Base-by-base conservation (phyloP, 768 basidiomycete genomes). In the Paxillus ammoniavirescens region DNA sequence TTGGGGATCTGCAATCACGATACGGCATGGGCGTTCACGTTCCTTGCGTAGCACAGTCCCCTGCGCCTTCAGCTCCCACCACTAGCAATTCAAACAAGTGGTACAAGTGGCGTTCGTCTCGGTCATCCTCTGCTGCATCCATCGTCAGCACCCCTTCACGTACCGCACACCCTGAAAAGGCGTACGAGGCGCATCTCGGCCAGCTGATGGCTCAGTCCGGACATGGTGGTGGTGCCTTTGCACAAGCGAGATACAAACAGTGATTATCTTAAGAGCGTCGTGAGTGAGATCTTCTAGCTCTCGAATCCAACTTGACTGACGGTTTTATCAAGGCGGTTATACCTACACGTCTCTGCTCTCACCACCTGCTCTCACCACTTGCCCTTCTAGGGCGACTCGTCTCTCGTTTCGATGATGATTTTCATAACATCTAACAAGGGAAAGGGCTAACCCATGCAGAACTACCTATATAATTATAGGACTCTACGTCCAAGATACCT, bases 11-110 rank as follows among this genome's bases (percentile, higher is more conserved):
- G 21, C 65, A 65, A 31, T 33, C 31, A 8, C 54, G 49, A 38
- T 65, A 67, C 26, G 65, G 65, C 9, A 10, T 62, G 1, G 65
- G 62, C 10, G 50, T 50, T 13, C n/a, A 26, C 23, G 10, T 40
- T 30, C 0, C 26, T 30, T 13, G 46, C 50, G 5, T 18, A 26
- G 0, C 6, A 14, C 36, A 23, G 14, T 18, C 28, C n/a, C 10
- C 36, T 37, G 23, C 28, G n/a, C 47, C 42, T 30, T 10, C 31
- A 31, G 31, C 31, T 31, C 2, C 57, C 57, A 23, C 3, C 42
- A 1, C 47, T 56, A 4, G 31, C 13, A 40, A 30, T 9, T n/a
- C 38, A 17, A 52, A 45, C 3, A 62, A 60, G 52, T 67, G 65
- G 65, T 64, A 62, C 41, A 51, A 49, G 36, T 52, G 52, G 65